Evolutionary conservation across 2,329 filamentous ascomycete genomes (phyloP).

Genomic region (Laburnicola sp.): DNA sequence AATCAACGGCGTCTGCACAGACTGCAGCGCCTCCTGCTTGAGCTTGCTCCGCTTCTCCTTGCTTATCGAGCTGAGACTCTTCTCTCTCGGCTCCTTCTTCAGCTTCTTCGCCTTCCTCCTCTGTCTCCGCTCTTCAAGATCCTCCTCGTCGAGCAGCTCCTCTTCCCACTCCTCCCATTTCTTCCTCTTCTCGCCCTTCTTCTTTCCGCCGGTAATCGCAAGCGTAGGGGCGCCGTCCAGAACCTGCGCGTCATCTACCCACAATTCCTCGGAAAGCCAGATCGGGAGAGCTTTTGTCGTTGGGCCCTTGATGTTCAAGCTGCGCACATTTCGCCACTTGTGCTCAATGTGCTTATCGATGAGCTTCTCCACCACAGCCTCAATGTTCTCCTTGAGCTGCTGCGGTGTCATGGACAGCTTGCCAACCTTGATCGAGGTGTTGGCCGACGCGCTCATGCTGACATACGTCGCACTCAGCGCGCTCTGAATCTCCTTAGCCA

Average conservation of each 20-base stretch:
- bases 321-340: constrained; percentile 83
- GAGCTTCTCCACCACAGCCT: constrained; percentile 64
- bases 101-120: constrained; percentile 57
- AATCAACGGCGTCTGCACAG: constrained; percentile 45
- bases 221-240: constrained; percentile 55
- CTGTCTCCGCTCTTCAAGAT: constrained; percentile 38
- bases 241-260: constrained; percentile 77
- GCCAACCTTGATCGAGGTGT: constrained; percentile 79
- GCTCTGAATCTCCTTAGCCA: constrained; percentile 80
- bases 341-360: constrained; percentile 80
- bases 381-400: constrained; percentile 78
- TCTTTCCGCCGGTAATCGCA: constrained; percentile 30
- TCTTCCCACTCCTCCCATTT: constrained; percentile 46
- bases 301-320: constrained; percentile 87
- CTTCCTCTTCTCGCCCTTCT: constrained; percentile 39
- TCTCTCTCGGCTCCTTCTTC: constrained; percentile 35
- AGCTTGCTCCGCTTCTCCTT: constrained; percentile 56
- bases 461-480: constrained; percentile 78
- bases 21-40: constrained; percentile 53
- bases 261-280: constrained; percentile 90
- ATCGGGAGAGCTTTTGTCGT: constrained; percentile 89
- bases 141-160: constrained; percentile 42
- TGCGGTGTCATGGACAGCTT: constrained; percentile 73
- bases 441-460: constrained; percentile 75
- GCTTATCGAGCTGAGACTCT: constrained; percentile 34